A percentile compares a stretch with the other conserved stretches of the same genome.
These are phyloP conservation scores for Pythium phragmiticola DNA, from an alignment of 352 stramenopile species.

Conservation along the genomic window DNA sequence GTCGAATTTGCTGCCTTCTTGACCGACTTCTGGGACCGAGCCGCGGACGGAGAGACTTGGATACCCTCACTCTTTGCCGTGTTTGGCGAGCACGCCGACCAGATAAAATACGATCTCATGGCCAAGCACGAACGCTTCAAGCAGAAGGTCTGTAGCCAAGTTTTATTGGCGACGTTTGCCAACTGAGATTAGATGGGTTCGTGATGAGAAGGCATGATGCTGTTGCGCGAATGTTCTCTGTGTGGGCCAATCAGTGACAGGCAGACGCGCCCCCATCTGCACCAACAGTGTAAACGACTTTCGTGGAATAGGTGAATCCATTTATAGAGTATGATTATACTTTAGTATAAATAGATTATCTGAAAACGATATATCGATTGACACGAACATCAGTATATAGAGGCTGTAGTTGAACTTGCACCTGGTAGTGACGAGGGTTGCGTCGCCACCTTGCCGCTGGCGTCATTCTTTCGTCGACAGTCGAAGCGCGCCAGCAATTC, in stretches of 20 bases:
- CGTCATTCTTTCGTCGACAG: slow-evolving; percentile 24
- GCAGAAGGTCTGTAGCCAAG: slow-evolving; percentile 20
- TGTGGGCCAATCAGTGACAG: slow-evolving; percentile 13
- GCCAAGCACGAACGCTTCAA: slow-evolving; percentile 26
- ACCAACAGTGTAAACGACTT: slow-evolving; percentile 9
- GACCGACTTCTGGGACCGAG: slow-evolving; percentile 15
- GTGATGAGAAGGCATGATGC: slow-evolving; percentile 14
- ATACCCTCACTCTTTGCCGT: slow-evolving; percentile 8
- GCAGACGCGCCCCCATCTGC: slow-evolving; percentile 6
- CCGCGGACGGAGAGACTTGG: neutral
- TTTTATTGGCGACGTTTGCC: slow-evolving; percentile 10
- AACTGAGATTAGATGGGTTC: slow-evolving; percentile 14
- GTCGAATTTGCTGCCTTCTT: slow-evolving; percentile 24
- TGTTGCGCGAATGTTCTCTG: slow-evolving; percentile 17
- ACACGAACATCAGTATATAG: neutral
- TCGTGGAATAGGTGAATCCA: slow-evolving; percentile 3
- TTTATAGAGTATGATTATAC: slow-evolving; percentile 5
- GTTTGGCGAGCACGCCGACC: slow-evolving; percentile 21
- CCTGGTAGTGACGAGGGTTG: slow-evolving; percentile 28
- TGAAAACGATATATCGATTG: neutral
- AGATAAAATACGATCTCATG: slow-evolving; percentile 17
- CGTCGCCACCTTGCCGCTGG: slow-evolving; percentile 16
- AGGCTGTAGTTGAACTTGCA: slow-evolving; percentile 26
- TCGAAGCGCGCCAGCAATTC: slow-evolving; percentile 16
- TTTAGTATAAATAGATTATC: neutral